These are phyloP conservation scores for Ramaria sp. DNA, from an alignment of 768 basidiomycete genomes.

Conservation along the genomic window DNA sequence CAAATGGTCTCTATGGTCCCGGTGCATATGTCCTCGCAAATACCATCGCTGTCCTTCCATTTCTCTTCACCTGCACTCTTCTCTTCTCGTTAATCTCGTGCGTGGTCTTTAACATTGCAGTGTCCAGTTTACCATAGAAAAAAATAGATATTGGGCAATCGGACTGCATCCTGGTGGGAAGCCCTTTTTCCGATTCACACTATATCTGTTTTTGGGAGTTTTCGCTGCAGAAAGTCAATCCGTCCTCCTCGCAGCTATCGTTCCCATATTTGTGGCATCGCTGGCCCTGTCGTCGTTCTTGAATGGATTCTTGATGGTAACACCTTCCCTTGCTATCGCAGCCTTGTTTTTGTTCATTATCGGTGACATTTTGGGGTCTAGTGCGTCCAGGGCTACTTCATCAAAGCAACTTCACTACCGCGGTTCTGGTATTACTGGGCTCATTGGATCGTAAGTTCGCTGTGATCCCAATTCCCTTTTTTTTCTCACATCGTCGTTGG, in stretches of 20 bases:
- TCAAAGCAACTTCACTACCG: constrained; percentile 41
- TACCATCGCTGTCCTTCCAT: constrained; percentile 42
- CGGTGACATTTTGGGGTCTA: background rate
- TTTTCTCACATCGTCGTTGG: background rate
- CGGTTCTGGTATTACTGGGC: constrained; percentile 49
- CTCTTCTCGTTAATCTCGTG: constrained; percentile 40
- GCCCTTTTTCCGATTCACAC: constrained; percentile 44
- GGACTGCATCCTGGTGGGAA: constrained; percentile 38
- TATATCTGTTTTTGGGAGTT: constrained; percentile 42
- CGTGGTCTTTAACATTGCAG: background rate
- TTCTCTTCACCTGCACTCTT: constrained; percentile 38
- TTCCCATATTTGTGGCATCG: constrained; percentile 52
- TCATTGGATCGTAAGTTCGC: constrained; percentile 46
- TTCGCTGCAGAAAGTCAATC: constrained; percentile 41
- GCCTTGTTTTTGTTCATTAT: no score
- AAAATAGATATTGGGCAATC: constrained; percentile 19
- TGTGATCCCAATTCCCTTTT: constrained; percentile 23
- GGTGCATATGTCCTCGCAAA: constrained; percentile 44
- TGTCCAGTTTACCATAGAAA: background rate
- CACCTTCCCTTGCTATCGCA: no score
- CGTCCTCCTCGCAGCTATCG: constrained; percentile 34
- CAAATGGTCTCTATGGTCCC: constrained; percentile 46
- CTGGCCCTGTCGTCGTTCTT: constrained; percentile 33
- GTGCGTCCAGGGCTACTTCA: constrained; percentile 24
- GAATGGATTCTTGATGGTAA: constrained; percentile 40